Base-by-base conservation (phyloP, 441 rosid species). In the Isatis lusitanica region DNA sequence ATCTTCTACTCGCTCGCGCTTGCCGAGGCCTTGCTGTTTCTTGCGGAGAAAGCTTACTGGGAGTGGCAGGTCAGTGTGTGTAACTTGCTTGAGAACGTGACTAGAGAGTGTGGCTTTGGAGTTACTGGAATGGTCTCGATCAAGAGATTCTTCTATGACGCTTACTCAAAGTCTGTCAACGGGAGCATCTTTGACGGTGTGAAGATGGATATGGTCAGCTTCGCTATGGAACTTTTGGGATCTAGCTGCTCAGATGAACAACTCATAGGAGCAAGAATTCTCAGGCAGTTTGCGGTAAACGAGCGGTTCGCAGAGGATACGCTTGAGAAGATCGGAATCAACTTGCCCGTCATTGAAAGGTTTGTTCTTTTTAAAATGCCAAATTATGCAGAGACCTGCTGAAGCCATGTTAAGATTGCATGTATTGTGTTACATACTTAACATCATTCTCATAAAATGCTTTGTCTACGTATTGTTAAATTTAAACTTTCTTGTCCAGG, bases 141-240 rank as follows among this genome's bases (percentile, higher is more conserved):
- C 51, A 83, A 66, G 73, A 85, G 97, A 50, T 93, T 93, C 79
- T 95, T 92, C 82, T 93, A 93, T 58, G 98, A 95, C 44, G 88
- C 99, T 9, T 95, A 89, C 51, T 93, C 98, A 2, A 90, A 78
- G 64, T 92, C 93, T 68, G 84, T 76, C 39, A 83, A 87, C 70
- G 97, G 97, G 52, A 90, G 96, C 74, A 88, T 94, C 52, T 94
- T 94, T 63, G 98, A 94, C 66, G 96, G 99, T 13, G 65, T 92
- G 79, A 87, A 88, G 78, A 94, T 94, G 98, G 98, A 94, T 70
- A 80, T 92, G 83, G 90, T 89, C 17, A 81, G 80, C 62, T 92
- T 94, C 47, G 88, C 86, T 7, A 87, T 85, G 87, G 99, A 92
- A 43, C 86, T 92, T 1, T 68, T 90, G 85, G 76, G 62, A 36